Conservation (phyloP, 441 rosid species). For the Erodium trifolium region DNA sequence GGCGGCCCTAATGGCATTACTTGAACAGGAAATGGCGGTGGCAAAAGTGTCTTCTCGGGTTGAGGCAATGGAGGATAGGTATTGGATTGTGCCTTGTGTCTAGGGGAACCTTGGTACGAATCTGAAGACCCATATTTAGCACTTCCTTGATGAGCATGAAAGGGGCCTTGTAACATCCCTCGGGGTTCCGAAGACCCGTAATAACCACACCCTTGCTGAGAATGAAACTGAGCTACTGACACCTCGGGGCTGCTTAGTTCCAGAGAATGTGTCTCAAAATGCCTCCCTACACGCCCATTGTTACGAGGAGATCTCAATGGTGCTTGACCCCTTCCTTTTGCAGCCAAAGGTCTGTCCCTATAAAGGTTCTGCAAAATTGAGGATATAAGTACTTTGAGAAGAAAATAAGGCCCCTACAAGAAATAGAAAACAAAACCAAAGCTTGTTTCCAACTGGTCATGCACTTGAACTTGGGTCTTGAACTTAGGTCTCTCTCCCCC, state of each 20-base stretch:
- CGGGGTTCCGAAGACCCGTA: neutral
- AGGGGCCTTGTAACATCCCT: neutral
- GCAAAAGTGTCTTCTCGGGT: too few species aligned
- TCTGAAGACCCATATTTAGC: conserved; percentile 8
- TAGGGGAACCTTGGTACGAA: conserved; percentile 30
- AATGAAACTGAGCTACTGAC: neutral
- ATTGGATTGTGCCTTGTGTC: conserved; percentile 22
- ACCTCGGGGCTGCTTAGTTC: conserved; percentile 31
- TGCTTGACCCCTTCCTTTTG: conserved; percentile 45
- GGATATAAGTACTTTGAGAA: neutral
- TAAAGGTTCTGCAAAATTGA: conserved; percentile 63
- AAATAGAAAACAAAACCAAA: too few species aligned
- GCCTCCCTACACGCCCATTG: conserved; percentile 34
- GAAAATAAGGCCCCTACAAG: too few species aligned
- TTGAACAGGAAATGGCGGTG: too few species aligned
- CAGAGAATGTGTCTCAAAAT: conserved; percentile 30
- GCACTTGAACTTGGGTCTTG: too few species aligned
- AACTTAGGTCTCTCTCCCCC: too few species aligned
- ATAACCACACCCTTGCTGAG: neutral
- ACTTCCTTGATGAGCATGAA: neutral
- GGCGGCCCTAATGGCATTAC: conserved; percentile 4
- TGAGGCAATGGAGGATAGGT: too few species aligned
- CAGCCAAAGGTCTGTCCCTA: conserved; percentile 38
- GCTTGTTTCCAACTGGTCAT: too few species aligned
- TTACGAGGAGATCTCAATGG: conserved; percentile 46